Base-by-base conservation (phyloP, 306 rosid species). In the Vigna mungo region DNA sequence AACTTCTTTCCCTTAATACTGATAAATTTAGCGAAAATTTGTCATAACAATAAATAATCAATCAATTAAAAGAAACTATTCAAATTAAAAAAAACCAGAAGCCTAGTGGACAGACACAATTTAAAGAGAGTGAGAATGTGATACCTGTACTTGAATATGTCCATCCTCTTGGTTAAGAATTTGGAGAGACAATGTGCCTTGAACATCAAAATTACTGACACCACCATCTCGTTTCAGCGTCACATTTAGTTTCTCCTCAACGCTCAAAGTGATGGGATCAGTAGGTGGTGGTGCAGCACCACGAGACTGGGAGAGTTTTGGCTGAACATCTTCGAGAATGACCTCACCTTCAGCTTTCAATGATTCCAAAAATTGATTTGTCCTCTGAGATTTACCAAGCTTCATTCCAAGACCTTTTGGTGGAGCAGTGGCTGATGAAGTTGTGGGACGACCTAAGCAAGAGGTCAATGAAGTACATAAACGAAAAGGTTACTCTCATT, bases 341-440 rank as follows among this genome's bases (percentile, higher is more conserved):
- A 90, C 97, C 86, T 95, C 99, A 32, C 99, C 99, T 84, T 95
- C 98, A 34, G 97, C 96, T 85, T 95, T 92, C 84, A 95, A 15
- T 74, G 99, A 95, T 86, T 92, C 99, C 80, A 95, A 85, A 82
- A 95, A 88, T 59, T 95, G 96, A 86, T 87, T 91, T 48, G 94
- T 84, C 94, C 82, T 92, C 77, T 92, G 96, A 71, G 96, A 88
- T 84, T 90, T 94, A 60, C 96, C 97, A 68, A 89, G 90, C 89
- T 88, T 92, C 96, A 92, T 94, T 30, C 97, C 96, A 78, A 82
- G 86, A 79, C 97, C 90, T 83, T 92, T 95, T 3, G 99, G 94
- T 49, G 98, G 98, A 79, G 99, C 98, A 81, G 93, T 92, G 54
- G 96, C 97, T 79, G 93, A 86, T 56, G 93, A 85, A 59, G 88